Base-by-base conservation (phyloP, 1,139 yeast genomes). In the Suhomyces taliae region DNA sequence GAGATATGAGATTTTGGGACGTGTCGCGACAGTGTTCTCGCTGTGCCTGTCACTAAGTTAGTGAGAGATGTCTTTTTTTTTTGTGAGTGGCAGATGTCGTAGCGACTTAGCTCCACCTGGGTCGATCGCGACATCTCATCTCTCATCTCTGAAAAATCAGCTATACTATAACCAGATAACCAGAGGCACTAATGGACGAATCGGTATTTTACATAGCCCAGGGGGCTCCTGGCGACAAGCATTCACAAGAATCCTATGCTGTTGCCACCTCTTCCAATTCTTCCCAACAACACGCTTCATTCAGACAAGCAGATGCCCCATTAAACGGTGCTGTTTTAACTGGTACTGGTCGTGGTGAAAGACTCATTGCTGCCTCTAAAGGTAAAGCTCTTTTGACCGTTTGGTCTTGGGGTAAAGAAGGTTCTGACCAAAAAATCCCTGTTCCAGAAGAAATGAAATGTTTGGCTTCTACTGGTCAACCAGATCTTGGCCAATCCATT, bases 341-440 rank as follows among this genome's bases (percentile, higher is more conserved):
- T 7, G 80, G 80, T 0, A 53, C 70, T 6, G 76, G 76, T 4
- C 55, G 61, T 4, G 75, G 77, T 8, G 76, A 76, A 49, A 69
- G 80, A 44, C 65, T 83, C 14, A 76, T 87, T 50, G 82, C 82
- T 8, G 87, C 90, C 1, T 84, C 86, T 49, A 70, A 75, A 24
- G 80, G 78, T 40, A 88, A 86, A 60, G 93, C 97, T 0, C 67
- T 89, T 47, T 68, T 91, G 34, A 84, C 86, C 53, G 86, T 87
- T 2, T 91, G 90, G 61, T 69, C 82, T 2, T 81, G 85, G 74
- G 85, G 87, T 6, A 87, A 88, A 60, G 98, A 93, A 59, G 78
- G 88, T 9, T 82, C 88, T 1, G 90, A 86, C 52, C 97, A 91
- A 65, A 78, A 87, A 55, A 76, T 91, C 37, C 95, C 96, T 1